Percentiles rank a stretch among this genome's conserved stretches.
Conservation (phyloP, 2,329 filamentous ascomycete genomes). For the Fusarium chaquense region DNA sequence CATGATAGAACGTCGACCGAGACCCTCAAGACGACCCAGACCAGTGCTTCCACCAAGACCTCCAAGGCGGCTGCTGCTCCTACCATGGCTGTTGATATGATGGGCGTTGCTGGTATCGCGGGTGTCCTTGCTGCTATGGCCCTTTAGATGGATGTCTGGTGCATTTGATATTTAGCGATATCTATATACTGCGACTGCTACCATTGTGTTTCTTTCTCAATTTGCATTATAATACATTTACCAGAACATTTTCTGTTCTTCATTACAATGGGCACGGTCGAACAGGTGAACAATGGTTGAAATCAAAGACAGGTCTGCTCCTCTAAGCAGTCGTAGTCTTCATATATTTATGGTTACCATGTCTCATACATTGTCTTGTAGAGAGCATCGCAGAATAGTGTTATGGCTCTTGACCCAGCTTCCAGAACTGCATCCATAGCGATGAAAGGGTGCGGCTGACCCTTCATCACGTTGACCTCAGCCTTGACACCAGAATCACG, state of each 20-base stretch:
- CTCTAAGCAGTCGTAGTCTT: too few species aligned
- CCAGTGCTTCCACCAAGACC: neutral
- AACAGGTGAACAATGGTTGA: neutral
- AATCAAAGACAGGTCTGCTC: too few species aligned
- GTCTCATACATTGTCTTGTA: constrained; percentile 14
- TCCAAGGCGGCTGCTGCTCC: constrained; percentile 22
- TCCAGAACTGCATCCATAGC: constrained; percentile 24
- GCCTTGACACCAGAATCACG: neutral
- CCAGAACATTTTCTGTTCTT: too few species aligned
- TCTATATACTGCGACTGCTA: too few species aligned
- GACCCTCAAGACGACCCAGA: neutral
- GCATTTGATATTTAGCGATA: neutral
- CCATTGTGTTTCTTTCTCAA: too few species aligned
- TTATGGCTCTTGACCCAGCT: constrained; percentile 12
- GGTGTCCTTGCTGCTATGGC: constrained; percentile 27
- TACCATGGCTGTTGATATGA: constrained; percentile 15
- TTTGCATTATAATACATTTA: too few species aligned
- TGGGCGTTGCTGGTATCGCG: constrained; percentile 21
- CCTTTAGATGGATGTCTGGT: neutral
- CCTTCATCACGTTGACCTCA: constrained; percentile 14
- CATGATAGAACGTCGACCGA: constrained; percentile 1
- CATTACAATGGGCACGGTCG: too few species aligned
- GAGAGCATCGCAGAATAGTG: constrained; percentile 11
- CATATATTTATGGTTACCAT: neutral
- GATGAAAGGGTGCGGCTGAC: constrained; percentile 24